Conservation (phyloP, 1,284 basidiomycete genomes). For the Takashimella tepidaria region DNA sequence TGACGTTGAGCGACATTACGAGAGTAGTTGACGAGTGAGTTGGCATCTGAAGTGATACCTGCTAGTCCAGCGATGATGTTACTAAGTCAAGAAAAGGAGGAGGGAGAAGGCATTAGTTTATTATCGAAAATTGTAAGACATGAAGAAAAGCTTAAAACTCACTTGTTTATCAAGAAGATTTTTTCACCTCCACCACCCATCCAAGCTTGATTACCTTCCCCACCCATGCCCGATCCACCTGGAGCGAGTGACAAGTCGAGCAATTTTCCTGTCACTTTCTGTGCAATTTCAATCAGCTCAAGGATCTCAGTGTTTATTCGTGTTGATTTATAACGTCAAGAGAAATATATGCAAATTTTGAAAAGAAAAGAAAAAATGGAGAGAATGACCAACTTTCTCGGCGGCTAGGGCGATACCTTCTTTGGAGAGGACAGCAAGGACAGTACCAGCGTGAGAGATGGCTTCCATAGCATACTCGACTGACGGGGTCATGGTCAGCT, state of each 20-base stretch:
- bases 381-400: slow-evolving; percentile 60
- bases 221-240: slow-evolving; percentile 57
- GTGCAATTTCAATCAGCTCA: neutral
- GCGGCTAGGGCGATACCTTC: slow-evolving; percentile 97
- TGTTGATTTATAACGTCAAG: neutral
- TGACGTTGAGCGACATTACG: slow-evolving; percentile 86
- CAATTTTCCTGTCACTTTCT: slow-evolving; percentile 95
- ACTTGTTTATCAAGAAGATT: slow-evolving; percentile 85
- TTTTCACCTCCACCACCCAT: slow-evolving; percentile 90
- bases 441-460: slow-evolving; percentile 93
- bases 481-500: slow-evolving; percentile 45
- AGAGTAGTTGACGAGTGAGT: slow-evolving; percentile 93
- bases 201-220: slow-evolving; percentile 57
- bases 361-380: neutral
- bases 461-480: slow-evolving; percentile 99
- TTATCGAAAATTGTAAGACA: neutral
- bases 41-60: slow-evolving; percentile 93
- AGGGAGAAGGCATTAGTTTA: too few species aligned
- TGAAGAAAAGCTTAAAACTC: slow-evolving; percentile 18
- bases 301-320: neutral
- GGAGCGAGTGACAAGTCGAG: slow-evolving; percentile 80
- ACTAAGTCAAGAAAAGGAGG: slow-evolving; percentile 49
- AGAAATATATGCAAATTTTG: neutral
- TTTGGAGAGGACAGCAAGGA: slow-evolving; percentile 88
- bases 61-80: slow-evolving; percentile 95